These are phyloP conservation scores for Jatropha podagrica DNA, from an alignment of 441 rosid species.

Conservation along the genomic window DNA sequence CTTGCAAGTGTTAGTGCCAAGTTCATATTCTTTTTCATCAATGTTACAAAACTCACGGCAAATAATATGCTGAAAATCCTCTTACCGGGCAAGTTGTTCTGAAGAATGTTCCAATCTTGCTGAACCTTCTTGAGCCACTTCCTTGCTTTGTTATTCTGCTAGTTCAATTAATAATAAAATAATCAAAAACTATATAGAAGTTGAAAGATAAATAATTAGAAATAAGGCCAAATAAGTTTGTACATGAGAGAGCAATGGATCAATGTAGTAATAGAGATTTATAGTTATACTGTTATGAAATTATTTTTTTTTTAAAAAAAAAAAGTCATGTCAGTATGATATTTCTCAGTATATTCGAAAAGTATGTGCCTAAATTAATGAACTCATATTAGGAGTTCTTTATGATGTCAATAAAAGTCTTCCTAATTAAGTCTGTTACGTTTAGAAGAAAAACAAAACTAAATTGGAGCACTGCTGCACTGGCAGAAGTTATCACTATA, in stretches of 20 bases:
- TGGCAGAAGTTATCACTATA: not conserved
- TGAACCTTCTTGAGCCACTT: conserved; percentile 93
- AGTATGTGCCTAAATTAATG: not conserved
- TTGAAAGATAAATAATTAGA: conserved; percentile 6
- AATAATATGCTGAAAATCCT: conserved; percentile 3
- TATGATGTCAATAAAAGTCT: conserved; percentile 5
- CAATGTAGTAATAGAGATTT: not conserved
- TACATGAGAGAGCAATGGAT: not conserved
- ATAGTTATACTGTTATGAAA: not conserved
- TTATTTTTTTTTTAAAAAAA: no score
- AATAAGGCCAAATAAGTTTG: not conserved
- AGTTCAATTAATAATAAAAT: conserved; percentile 18
- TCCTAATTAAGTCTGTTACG: conserved; percentile 5
- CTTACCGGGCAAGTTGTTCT: conserved; percentile 96
- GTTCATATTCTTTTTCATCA: conserved; percentile 9
- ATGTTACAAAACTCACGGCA: conserved; percentile 8
- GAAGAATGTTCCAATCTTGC: conserved; percentile 98
- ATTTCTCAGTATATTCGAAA: not conserved
- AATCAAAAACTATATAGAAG: not conserved
- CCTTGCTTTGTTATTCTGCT: conserved; percentile 75
- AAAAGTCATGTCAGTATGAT: not conserved
- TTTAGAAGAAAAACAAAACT: not conserved
- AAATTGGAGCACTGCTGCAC: not conserved
- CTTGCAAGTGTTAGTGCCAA: conserved; percentile 14
- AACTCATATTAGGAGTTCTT: not conserved